Evolutionary conservation across 2,329 filamentous ascomycete genomes (phyloP).

Genomic region (Aspergillus bombycis): DNA sequence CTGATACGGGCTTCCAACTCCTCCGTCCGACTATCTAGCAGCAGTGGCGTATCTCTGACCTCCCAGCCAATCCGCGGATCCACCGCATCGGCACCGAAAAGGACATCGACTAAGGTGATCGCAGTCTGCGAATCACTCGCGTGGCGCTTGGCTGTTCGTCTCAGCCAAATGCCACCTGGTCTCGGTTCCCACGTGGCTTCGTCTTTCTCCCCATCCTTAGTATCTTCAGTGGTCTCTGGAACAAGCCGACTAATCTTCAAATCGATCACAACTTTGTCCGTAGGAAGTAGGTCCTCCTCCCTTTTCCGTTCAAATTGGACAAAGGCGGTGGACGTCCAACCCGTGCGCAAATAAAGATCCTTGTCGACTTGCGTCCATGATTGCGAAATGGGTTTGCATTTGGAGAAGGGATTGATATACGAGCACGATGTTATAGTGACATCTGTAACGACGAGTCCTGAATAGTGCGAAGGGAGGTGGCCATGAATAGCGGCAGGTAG

Average conservation of each 20-base stretch:
- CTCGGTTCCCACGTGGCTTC: conserved; percentile 69
- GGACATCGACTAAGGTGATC: conserved; percentile 79
- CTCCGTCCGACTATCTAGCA: conserved; percentile 66
- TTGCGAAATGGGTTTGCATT: conserved; percentile 71
- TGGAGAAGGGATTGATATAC: conserved; percentile 71
- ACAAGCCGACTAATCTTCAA: conserved; percentile 73
- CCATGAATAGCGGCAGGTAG: conserved; percentile 83
- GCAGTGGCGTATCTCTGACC: conserved; percentile 72
- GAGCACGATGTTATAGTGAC: conserved; percentile 78
- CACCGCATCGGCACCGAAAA: conserved; percentile 88
- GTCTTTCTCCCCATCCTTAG: conserved; percentile 58
- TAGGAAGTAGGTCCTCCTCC: conserved; percentile 75
- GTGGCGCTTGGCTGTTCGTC: conserved; percentile 70
- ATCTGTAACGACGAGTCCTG: conserved; percentile 83
- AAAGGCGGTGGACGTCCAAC: conserved; percentile 77
- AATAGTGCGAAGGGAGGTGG: conserved; percentile 82
- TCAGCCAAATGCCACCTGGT: conserved; percentile 78
- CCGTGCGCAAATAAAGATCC: conserved; percentile 77
- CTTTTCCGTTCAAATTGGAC: conserved; percentile 81
- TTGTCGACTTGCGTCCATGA: conserved; percentile 87
- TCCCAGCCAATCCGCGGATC: conserved; percentile 87
- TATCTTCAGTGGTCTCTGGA: conserved; percentile 62
- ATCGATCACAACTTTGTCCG: conserved; percentile 80
- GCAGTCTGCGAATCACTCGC: conserved; percentile 74
- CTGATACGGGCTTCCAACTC: conserved; percentile 74